These are phyloP conservation scores for Parathielavia appendiculata DNA, from an alignment of 495 filamentous ascomycete genomes.

Conservation along the genomic window DNA sequence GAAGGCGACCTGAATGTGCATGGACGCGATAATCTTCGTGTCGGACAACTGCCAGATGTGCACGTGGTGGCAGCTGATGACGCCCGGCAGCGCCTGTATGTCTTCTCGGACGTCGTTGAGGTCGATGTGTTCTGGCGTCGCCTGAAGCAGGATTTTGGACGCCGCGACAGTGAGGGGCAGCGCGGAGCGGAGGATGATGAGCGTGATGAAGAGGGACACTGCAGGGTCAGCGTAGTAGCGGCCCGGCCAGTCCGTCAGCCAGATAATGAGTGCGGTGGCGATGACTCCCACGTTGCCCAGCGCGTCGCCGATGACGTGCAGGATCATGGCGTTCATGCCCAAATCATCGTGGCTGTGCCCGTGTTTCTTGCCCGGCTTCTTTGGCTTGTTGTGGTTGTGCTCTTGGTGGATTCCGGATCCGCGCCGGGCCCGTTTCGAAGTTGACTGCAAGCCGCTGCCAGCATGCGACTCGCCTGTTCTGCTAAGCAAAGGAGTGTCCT, in stretches of 20 bases:
- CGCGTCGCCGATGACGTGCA: slow-evolving; percentile 94
- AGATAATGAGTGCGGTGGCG: slow-evolving; percentile 84
- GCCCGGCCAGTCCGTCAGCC: slow-evolving; percentile 63
- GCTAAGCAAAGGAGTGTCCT: slow-evolving; percentile 44
- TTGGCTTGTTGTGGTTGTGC: slow-evolving; percentile 81
- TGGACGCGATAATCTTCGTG: slow-evolving; percentile 81
- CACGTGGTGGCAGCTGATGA: slow-evolving; percentile 86
- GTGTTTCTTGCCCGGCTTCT: slow-evolving; percentile 56
- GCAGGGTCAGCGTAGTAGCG: slow-evolving; percentile 79
- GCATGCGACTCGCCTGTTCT: slow-evolving; percentile 12
- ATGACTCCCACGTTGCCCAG: slow-evolving; percentile 98
- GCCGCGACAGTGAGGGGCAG: slow-evolving; percentile 91
- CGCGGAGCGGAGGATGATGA: slow-evolving; percentile 87
- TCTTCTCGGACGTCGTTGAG: slow-evolving; percentile 89
- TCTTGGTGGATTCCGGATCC: slow-evolving; percentile 48
- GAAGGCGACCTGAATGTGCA: slow-evolving; percentile 84
- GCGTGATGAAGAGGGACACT: slow-evolving; percentile 92
- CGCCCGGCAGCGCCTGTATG: slow-evolving; percentile 74
- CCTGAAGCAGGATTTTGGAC: slow-evolving; percentile 90
- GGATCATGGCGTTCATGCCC: slow-evolving; percentile 95
- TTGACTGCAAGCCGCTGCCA: slow-evolving; percentile 25
- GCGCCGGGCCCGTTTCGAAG: slow-evolving; percentile 29
- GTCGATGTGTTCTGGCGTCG: slow-evolving; percentile 78
- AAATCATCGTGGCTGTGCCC: slow-evolving; percentile 79
- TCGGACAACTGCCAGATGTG: slow-evolving; percentile 98